Evolutionary conservation across 495 filamentous ascomycete species (phyloP).

Genomic region (Xylaria longipes): DNA sequence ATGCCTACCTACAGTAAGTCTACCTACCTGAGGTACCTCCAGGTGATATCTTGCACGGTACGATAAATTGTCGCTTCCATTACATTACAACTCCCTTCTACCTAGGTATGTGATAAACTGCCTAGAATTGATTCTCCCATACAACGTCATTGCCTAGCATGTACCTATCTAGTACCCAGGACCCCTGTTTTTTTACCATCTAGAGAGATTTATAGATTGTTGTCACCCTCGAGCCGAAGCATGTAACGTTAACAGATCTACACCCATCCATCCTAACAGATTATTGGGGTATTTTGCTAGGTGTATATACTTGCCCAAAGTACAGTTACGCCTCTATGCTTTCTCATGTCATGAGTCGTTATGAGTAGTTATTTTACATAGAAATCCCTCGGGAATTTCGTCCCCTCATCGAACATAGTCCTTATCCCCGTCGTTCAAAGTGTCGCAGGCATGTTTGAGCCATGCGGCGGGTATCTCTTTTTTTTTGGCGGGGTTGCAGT

Average conservation of each 20-base stretch:
- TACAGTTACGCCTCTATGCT: slow-evolving; percentile 20
- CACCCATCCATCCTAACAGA: neutral
- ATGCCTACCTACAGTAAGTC: no score
- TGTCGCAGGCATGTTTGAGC: slow-evolving; percentile 21
- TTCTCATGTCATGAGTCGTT: slow-evolving; percentile 18
- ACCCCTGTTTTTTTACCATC: neutral
- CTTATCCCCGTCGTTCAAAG: neutral
- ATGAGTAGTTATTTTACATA: slow-evolving; percentile 15
- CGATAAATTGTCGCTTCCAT: neutral
- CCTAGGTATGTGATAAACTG: neutral
- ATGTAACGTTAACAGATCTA: neutral
- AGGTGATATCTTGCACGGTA: neutral
- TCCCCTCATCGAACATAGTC: slow-evolving; percentile 8
- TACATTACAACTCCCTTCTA: neutral
- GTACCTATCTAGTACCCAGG: neutral
- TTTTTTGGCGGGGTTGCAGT: slow-evolving; percentile 4
- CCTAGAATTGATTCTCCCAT: neutral
- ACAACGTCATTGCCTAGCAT: neutral
- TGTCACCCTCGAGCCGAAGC: neutral
- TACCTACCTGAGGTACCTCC: no score
- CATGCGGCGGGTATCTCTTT: slow-evolving; percentile 42
- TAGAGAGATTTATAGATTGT: neutral
- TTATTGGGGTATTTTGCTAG: neutral
- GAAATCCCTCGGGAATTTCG: neutral
- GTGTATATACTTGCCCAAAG: neutral